Evolutionary conservation across 106 monocot genomes (phyloP), one percentile per base, ranked within the genome.

Genomic region (Dendrobium chrysotoxum): DNA sequence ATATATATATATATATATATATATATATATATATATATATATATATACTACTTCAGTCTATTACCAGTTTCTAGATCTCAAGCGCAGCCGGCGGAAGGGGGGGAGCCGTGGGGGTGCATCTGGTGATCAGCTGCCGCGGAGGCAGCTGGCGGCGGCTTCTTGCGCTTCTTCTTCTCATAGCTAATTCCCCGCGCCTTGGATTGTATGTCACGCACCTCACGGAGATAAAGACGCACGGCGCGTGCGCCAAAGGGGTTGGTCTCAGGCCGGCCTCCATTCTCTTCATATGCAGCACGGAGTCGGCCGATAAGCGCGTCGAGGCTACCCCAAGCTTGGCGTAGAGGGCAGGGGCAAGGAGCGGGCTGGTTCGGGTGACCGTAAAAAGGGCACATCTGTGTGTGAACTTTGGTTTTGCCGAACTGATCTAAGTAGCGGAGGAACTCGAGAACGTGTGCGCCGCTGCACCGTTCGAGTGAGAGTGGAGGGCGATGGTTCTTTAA

Each of bases 101-200:
- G 50, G 50, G 50, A 50, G 50, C 50, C 50, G 15, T 13, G 50
- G 16, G 11, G 50, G 50, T 15, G 50, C 50, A 50, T 50, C 50
- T 50, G 50, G 50, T 50, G 23, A 8, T 26, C 64, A 8, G 25
- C 8, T 26, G 64, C 25, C 0, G 64, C 70, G 70, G 70, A 2
- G 30, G 70, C 35, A n/a, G 75, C 75, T 0, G 39, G 7, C n/a
- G 3, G 25, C 6, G 25, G 17, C 45, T 44, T 74, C 75, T 80
- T 80, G 13, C 84, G 72, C 82, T 86, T 88, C 91, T 88, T 91
- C 84, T 91, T 91, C 79, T 91, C 91, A 73, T 91, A 91, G 71
- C 88, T 91, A 54, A 91, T 75, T 3, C 91, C 91, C 4, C 91
- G 64, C 1, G 91, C 91, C 53, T 81, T 84, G 3, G 88, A 78